Evolutionary conservation across 2,329 filamentous ascomycete species (phyloP).

Genomic region (Epichloe elymi): DNA sequence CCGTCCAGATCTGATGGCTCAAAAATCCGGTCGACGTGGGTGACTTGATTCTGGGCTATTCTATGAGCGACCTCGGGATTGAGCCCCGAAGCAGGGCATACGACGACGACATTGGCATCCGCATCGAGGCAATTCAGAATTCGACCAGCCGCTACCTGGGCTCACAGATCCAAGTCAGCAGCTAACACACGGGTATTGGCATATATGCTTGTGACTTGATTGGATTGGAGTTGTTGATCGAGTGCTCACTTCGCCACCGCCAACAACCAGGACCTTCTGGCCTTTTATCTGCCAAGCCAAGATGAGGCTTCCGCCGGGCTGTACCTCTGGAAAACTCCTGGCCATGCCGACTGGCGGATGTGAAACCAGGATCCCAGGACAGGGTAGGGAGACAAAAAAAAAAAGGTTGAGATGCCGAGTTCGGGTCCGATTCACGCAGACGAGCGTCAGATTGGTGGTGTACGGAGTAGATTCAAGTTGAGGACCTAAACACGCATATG

Average conservation of each 20-base stretch:
- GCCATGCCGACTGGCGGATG: slow-evolving; percentile 19
- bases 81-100: slow-evolving; percentile 67
- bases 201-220: neutral
- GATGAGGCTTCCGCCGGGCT: slow-evolving; percentile 86
- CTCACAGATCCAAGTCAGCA: slow-evolving; percentile 8
- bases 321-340: slow-evolving; percentile 58
- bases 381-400: neutral
- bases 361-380: neutral
- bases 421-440: neutral
- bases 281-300: slow-evolving; percentile 89
- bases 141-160: slow-evolving; percentile 83
- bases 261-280: slow-evolving; percentile 83
- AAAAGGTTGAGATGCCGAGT: neutral
- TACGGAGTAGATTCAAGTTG: neutral
- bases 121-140: slow-evolving; percentile 92
- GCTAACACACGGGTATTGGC: neutral
- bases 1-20: slow-evolving; percentile 74
- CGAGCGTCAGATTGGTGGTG: neutral
- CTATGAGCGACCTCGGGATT: slow-evolving; percentile 82
- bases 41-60: slow-evolving; percentile 60
- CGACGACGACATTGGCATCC: slow-evolving; percentile 77
- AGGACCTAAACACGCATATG: no score
- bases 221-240: slow-evolving; percentile 7
- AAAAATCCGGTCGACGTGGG: slow-evolving; percentile 73
- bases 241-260: slow-evolving; percentile 72